These are phyloP conservation scores for Arthrocladium fulminans DNA, from an alignment of 2,329 filamentous ascomycete species.

Conservation along the genomic window DNA sequence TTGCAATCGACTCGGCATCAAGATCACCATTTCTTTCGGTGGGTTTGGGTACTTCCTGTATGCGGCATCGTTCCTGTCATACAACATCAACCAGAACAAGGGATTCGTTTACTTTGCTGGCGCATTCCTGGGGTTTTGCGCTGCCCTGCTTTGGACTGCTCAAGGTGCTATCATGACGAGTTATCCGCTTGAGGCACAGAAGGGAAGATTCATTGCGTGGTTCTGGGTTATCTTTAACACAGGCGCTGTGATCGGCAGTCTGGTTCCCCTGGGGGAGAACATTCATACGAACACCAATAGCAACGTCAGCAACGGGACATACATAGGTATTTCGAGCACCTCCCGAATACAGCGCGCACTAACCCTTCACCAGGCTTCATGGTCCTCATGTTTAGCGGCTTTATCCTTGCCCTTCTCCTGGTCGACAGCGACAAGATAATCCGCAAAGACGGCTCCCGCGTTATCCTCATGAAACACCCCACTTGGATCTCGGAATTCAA, in stretches of 20 bases:
- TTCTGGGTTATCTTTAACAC: constrained; percentile 89
- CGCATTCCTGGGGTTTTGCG: constrained; percentile 31
- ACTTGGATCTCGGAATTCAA: constrained; percentile 71
- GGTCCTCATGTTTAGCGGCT: constrained; percentile 68
- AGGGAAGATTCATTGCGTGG: constrained; percentile 73
- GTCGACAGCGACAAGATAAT: constrained; percentile 61
- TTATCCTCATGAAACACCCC: constrained; percentile 86
- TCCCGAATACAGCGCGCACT: too few species aligned
- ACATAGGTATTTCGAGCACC: too few species aligned
- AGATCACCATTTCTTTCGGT: constrained; percentile 25
- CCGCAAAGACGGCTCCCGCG: constrained; percentile 65
- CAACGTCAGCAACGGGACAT: constrained; percentile 59
- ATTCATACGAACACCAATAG: constrained; percentile 33
- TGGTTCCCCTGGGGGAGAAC: constrained; percentile 43
- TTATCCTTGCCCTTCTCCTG: constrained; percentile 53
- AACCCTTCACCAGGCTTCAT: too few species aligned
- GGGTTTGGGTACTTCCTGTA: constrained; percentile 31
- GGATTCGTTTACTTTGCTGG: constrained; percentile 34
- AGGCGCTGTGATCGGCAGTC: constrained; percentile 68
- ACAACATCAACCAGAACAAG: constrained; percentile 32
- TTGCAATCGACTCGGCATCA: constrained; percentile 27
- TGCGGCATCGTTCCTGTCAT: constrained; percentile 31
- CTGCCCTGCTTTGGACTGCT: constrained; percentile 33
- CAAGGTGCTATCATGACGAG: constrained; percentile 50
- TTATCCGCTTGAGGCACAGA: constrained; percentile 65